Evolutionary conservation across 2,329 filamentous ascomycete species (phyloP), one percentile per base, ranked within the genome.

Genomic region (Epichloe brachyelytri): DNA sequence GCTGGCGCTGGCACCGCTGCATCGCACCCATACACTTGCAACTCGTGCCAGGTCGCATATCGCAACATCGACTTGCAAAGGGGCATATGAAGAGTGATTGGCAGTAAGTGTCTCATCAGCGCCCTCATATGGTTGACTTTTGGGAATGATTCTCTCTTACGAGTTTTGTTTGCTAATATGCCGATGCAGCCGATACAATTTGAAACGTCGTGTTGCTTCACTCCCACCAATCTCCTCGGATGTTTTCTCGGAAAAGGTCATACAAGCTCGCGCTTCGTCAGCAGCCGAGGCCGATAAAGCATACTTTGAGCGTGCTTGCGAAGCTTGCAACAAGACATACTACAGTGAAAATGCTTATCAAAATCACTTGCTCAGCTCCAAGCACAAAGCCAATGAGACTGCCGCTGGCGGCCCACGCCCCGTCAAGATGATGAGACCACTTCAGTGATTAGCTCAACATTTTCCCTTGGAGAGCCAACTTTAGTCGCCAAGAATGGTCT

Each of bases 61-160:
- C 85, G 91, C 58, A 89, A 88, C 64, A 89, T 87, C 66, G 91
- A 97, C 65, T 77, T 94, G 51, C 93, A 98, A 71, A 93, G 66
- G 83, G 81, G 38, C 93, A 98, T 66, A 98, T 98, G 93, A 89
- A 93, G 68, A 93, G 85, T 60, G 93, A 98, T 72, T 98, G 93
- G 93, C 91, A 98, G 86, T 93, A 77, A 72, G 87, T 83, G 26
- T 3, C 11, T 40, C n/a, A 19, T 17, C 14, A 43, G 14, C 26
- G 7, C 20, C 14, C 15, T 10, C 19, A 14, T 15, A 34, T 43
- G 17, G 19, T 7, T 26, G 19, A 22, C 3, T 34, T 36, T 19
- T 37, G 12, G 11, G 33, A 10, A 11, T 15, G 14, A 11, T 22
- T 19, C 6, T 19, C 5, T 20, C 6, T 26, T 30, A 14, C 15